phyloP scores from a whole-genome alignment of 371 early-diverging fungal species.

The Circinella umbellata region DNA sequence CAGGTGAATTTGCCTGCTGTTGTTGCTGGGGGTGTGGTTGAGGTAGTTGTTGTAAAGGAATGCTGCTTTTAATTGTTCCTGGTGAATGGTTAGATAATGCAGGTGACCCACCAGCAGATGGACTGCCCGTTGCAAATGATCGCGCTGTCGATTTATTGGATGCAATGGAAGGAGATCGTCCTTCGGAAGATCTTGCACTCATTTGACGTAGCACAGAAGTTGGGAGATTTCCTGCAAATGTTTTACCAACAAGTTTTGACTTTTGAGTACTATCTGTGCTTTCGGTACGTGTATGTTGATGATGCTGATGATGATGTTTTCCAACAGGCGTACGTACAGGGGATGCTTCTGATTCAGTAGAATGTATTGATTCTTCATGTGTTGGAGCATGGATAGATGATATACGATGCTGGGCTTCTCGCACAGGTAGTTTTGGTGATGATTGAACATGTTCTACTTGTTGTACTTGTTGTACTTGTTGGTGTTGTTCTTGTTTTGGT shows the following conservation, averaged over 20 bases:
- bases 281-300: neutral
- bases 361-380: neutral
- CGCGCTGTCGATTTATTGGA: slow-evolving; percentile 24
- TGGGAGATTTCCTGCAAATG: slow-evolving; percentile 67
- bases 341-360: neutral
- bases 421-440: neutral
- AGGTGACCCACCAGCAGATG: slow-evolving; percentile 17
- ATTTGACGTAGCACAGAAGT: slow-evolving; percentile 71
- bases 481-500: neutral
- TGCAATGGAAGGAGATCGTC: slow-evolving; percentile 40
- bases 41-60: neutral
- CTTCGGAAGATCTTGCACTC: slow-evolving; percentile 57
- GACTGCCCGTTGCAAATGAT: slow-evolving; percentile 10
- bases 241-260: slow-evolving; percentile 40
- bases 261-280: slow-evolving; percentile 15
- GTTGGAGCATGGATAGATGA: neutral
- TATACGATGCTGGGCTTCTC: neutral
- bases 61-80: slow-evolving; percentile 18
- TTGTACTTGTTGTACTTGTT: neutral
- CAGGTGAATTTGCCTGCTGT: slow-evolving; percentile 19
- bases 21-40: neutral
- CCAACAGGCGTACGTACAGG: slow-evolving; percentile 4
- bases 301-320: slow-evolving; percentile 5
- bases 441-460: neutral
- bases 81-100: slow-evolving; percentile 25